Evolutionary conservation across 1,139 yeast genomes (phyloP).

Genomic region (Suhomyces bokatorum): DNA sequence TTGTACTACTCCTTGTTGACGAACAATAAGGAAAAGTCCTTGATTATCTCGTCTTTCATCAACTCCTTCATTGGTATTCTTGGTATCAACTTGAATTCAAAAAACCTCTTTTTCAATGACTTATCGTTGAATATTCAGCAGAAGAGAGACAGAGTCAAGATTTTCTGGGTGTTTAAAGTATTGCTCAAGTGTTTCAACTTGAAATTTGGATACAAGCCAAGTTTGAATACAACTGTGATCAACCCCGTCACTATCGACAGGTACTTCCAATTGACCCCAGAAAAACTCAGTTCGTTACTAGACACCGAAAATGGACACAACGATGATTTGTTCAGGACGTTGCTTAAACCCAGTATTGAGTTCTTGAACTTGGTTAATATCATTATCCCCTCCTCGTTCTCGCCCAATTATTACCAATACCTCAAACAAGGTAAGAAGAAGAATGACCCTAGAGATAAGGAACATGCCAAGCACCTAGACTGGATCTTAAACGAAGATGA

Average conservation of each 20-base stretch:
- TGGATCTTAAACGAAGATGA: constrained; percentile 52
- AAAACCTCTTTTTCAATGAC: constrained; percentile 49
- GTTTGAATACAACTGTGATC: constrained; percentile 49
- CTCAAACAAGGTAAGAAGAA: constrained; percentile 33
- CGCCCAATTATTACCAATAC: constrained; percentile 51
- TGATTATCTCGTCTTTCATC: constrained; percentile 42
- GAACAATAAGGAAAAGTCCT: constrained; percentile 49
- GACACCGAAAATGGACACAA: constrained; percentile 18
- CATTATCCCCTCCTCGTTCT: constrained; percentile 50
- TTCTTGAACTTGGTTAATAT: constrained; percentile 47
- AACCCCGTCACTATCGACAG: constrained; percentile 53
- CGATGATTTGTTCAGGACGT: constrained; percentile 40
- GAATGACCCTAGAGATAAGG: constrained; percentile 20
- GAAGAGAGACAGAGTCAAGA: constrained; percentile 53
- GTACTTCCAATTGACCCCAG: constrained; percentile 50
- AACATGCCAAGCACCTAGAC: constrained; percentile 36
- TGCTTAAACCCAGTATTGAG: constrained; percentile 47
- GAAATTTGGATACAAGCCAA: constrained; percentile 51
- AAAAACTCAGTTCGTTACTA: constrained; percentile 41
- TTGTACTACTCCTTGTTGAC: constrained; percentile 47
- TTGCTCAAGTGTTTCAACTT: constrained; percentile 52
- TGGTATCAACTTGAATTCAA: constrained; percentile 49
- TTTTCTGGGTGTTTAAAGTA: constrained; percentile 62
- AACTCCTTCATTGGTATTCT: constrained; percentile 50
- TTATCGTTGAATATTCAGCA: constrained; percentile 39